Evolutionary conservation across 192 early-diverging fungal species (phyloP), one percentile per base, ranked within the genome.

Genomic region (Coemansia asiatica): DNA sequence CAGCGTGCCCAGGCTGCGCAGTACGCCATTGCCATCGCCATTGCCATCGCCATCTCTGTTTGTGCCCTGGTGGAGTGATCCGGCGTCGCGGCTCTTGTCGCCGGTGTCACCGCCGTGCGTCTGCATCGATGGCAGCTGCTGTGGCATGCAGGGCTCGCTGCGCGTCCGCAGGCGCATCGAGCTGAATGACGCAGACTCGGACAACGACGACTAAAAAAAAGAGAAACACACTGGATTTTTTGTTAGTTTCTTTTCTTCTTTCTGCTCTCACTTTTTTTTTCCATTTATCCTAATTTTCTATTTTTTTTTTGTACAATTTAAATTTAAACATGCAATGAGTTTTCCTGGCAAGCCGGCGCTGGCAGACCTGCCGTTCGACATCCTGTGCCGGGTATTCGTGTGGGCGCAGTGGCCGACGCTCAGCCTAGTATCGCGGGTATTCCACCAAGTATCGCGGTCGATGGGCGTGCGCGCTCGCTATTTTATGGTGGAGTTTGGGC

Each of bases 371-470:
- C 79, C 79, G 49, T 70, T 77, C 35, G 79, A 82, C 57, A 61
- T 82, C 12, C 68, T 82, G 21, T 69, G 74, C 66, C 40, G 23
- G n/a, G 67, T 82, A 8, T 82, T 82, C n/a, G 75, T 82, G 46
- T 49, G 49, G 16, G 79, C 79, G 57, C 79, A 82, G 66, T 74
- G 75, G 74, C 79, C 79, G 61, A 61, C 75, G 51, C 79, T 82
- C 18, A 71, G 67, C 13, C 33, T 44, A 1, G 71, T 77, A 38
- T 76, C 79, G 61, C 67, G 75, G 2, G 57, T 27, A 9, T 76
- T 82, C 56, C 26, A 67, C 56, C 48, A 46, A 7, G 79, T 63
- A 31, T 82, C 79, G 54, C 62, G 33, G 68, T 64, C 71, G 36
- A 48, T 56, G 59, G 70, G 60, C 6, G 75, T 77, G 31, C 67